Evolutionary conservation across 495 filamentous ascomycete genomes (phyloP), one percentile per base, ranked within the genome.

Genomic region (Penicillium malachiteum): DNA sequence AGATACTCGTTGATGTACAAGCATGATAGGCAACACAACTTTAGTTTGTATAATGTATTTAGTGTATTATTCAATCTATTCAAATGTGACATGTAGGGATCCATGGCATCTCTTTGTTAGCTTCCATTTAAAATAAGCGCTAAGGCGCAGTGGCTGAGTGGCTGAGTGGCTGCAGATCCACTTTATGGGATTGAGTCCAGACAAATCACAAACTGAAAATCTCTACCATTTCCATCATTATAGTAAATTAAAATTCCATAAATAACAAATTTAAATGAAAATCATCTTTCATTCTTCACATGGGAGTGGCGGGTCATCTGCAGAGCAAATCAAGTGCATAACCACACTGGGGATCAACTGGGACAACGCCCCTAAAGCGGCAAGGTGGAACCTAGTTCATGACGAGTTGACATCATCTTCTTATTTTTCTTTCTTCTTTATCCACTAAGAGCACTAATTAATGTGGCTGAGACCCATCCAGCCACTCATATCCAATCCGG

Each of bases 1-100:
- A 71, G 49, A 71, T 68, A 41, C 46, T 71, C 9, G 57, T 66
- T 16, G 67, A 71, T 54, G 51, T 60, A 4, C 63, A 65, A 46
- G 57, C 41, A 13, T 13, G 12, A 13, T 37, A 34, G 33, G 33
- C 33, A 37, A 37, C 34, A 37, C 7, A 26, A 26, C 5, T 37
- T 7, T 37, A 37, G 4, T 26, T 26, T 26, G 21, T 26, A 26
- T 4, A 26, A 26, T 26, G 21, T 26, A 26, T 26, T 26, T 1
- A 26, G 21, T 4, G 1, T 26, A 26, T 26, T 26, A 26, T 26
- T 1, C 21, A 26, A 26, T n/a, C n/a, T n/a, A n/a, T 26, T 26
- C 21, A 4, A 26, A 26, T 26, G 1, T 26, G 1, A 1, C 21
- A 26, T 26, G 4, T 4, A 26, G 21, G 4, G 2, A 26, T 26